Conservation (phyloP, 805 yeast species). For the Candida sonorensis region DNA sequence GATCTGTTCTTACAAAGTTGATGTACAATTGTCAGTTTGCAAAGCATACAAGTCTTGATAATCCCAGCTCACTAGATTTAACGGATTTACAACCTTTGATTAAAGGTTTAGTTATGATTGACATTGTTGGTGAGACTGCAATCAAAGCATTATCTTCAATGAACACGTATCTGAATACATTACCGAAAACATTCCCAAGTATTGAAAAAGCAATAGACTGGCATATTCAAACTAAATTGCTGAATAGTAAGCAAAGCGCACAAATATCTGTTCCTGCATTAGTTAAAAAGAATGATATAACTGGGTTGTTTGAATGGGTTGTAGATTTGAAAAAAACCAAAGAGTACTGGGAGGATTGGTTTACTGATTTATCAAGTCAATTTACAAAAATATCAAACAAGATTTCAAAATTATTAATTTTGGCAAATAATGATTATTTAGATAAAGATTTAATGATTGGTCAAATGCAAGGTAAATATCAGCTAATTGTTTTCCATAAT, state of each 20-base stretch:
- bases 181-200: conserved; percentile 56
- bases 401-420: conserved; percentile 61
- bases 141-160: conserved; percentile 59
- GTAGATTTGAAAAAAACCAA: conserved; percentile 56
- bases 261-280: conserved; percentile 71
- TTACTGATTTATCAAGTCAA: conserved; percentile 51
- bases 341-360: conserved; percentile 82
- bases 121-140: conserved; percentile 94
- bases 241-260: conserved; percentile 59
- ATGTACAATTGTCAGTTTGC: too few relatives aligned
- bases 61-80: background rate
- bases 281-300: conserved; percentile 25
- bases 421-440: conserved; percentile 85
- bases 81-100: conserved; percentile 24
- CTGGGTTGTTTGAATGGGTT: conserved; percentile 41
- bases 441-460: conserved; percentile 87
- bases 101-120: conserved; percentile 72
- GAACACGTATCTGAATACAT: conserved; percentile 53
- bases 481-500: conserved; percentile 65
- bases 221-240: conserved; percentile 56
- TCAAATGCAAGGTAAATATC: conserved; percentile 97
- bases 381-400: conserved; percentile 32
- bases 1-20: conserved; percentile 65
- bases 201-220: conserved; percentile 65
- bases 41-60: too few relatives aligned